Evolutionary conservation across 306 rosid genomes (phyloP).

Genomic region (Glycine soja): DNA sequence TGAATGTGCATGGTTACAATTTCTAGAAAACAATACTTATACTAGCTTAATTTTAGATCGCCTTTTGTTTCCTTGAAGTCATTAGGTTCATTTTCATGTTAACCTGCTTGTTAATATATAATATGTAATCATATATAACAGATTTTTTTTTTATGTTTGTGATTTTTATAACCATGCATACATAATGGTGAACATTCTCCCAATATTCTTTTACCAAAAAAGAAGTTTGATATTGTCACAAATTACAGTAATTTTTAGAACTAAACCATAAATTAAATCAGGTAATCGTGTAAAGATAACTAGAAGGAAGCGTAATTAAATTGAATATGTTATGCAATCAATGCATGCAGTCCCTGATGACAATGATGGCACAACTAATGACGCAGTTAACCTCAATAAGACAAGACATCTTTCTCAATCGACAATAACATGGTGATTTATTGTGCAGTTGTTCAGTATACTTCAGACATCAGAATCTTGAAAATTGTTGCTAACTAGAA

Average conservation of each 20-base stretch:
- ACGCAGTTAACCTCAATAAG: conserved; percentile 6
- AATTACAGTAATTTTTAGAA: neutral
- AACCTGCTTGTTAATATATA: neutral
- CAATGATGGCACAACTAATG: conserved; percentile 36
- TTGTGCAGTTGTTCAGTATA: conserved; percentile 36
- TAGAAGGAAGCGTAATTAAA: neutral
- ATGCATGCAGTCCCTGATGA: neutral
- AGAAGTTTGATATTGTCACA: neutral
- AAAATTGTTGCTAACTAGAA: conserved; percentile 38
- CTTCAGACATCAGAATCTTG: conserved; percentile 27
- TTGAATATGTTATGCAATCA: neutral
- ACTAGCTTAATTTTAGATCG: neutral
- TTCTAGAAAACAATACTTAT: neutral
- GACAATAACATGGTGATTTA: conserved; percentile 30
- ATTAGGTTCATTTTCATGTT: neutral
- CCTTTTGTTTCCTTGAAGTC: neutral
- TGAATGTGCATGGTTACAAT: neutral
- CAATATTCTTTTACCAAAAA: too few relatives aligned
- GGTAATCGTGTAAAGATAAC: neutral
- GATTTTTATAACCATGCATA: too few relatives aligned
- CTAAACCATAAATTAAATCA: neutral
- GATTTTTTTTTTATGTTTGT: too few relatives aligned
- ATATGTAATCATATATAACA: too few relatives aligned
- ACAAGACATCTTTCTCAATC: conserved; percentile 8
- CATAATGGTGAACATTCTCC: neutral